Evolutionary conservation across 768 basidiomycete genomes (phyloP).

Genomic region (Scleroderma bovista): DNA sequence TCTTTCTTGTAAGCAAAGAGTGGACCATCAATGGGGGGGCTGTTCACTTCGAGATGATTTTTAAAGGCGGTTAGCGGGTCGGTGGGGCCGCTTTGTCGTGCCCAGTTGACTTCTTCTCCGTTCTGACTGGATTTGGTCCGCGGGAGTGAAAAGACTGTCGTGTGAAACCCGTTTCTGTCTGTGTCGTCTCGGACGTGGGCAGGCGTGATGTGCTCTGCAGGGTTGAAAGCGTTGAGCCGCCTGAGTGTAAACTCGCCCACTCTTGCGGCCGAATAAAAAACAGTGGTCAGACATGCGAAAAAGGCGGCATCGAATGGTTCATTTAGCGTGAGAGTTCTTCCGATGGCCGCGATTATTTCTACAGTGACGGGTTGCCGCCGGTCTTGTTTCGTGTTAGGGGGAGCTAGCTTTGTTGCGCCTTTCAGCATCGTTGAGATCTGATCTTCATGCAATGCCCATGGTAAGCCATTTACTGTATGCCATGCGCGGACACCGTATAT

Average conservation of each 20-base stretch:
- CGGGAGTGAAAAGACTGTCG: not conserved
- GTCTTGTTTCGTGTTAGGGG: conserved; percentile 24
- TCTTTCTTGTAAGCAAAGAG: not conserved
- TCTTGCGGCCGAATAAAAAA: conserved; percentile 11
- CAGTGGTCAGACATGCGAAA: conserved; percentile 15
- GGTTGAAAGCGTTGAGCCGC: conserved; percentile 10
- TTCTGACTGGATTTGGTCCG: not conserved
- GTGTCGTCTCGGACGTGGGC: not conserved
- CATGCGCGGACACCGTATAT: conserved; percentile 5
- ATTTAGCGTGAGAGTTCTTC: not conserved
- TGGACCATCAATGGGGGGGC: not conserved
- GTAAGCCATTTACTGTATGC: conserved; percentile 18
- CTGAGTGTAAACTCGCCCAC: conserved; percentile 19
- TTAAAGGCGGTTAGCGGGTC: not conserved
- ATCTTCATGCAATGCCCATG: conserved; percentile 10
- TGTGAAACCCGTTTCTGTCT: not conserved
- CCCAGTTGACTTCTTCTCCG: not conserved
- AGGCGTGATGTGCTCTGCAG: conserved; percentile 8
- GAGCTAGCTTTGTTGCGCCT: not conserved
- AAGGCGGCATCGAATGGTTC: conserved; percentile 3
- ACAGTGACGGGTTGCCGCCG: not conserved
- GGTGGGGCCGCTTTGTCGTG: not conserved
- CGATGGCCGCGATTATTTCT: not conserved
- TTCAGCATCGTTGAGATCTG: conserved; percentile 27
- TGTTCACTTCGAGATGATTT: not conserved